Percentiles rank a stretch among this genome's conserved stretches.
Conservation (phyloP, 2,329 filamentous ascomycete genomes). For the Thermothelomyces thermophilus region DNA sequence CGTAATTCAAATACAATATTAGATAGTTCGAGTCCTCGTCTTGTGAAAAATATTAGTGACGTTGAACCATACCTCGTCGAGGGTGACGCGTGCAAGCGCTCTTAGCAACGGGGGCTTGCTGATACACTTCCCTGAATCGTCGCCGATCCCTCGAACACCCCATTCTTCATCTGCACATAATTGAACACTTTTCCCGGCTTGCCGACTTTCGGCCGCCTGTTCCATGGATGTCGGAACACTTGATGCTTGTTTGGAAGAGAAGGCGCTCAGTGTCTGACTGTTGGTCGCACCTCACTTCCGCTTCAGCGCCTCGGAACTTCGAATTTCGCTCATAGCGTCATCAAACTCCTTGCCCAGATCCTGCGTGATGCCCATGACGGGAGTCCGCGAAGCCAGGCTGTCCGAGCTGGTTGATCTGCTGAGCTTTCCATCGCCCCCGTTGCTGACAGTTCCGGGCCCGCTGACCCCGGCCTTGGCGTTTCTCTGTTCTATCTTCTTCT, state of each 20-base stretch:
- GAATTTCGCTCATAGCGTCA: slow-evolving; percentile 70
- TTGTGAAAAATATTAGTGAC: not conserved
- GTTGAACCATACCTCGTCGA: not conserved
- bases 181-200: too few species aligned
- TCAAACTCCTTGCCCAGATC: slow-evolving; percentile 71
- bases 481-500: slow-evolving; percentile 53
- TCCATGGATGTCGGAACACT: too few species aligned
- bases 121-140: too few species aligned
- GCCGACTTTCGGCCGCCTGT: too few species aligned
- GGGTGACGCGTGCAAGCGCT: too few species aligned
- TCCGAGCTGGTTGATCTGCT: slow-evolving; percentile 50
- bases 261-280: too few species aligned
- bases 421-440: not conserved
- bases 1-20: slow-evolving; percentile 2
- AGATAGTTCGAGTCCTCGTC: not conserved
- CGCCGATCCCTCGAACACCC: too few species aligned
- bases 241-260: too few species aligned
- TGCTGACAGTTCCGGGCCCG: slow-evolving; percentile 12
- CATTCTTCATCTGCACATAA: too few species aligned
- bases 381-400: slow-evolving; percentile 48
- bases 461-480: slow-evolving; percentile 39
- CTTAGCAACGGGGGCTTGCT: too few species aligned
- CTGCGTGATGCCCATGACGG: slow-evolving; percentile 69
- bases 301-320: slow-evolving; percentile 52
- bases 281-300: slow-evolving; percentile 1